A percentile compares a stretch with the other conserved stretches of the same genome.
Conservation (phyloP, 129 eudicot genomes). For the Kitagawia praeruptora region DNA sequence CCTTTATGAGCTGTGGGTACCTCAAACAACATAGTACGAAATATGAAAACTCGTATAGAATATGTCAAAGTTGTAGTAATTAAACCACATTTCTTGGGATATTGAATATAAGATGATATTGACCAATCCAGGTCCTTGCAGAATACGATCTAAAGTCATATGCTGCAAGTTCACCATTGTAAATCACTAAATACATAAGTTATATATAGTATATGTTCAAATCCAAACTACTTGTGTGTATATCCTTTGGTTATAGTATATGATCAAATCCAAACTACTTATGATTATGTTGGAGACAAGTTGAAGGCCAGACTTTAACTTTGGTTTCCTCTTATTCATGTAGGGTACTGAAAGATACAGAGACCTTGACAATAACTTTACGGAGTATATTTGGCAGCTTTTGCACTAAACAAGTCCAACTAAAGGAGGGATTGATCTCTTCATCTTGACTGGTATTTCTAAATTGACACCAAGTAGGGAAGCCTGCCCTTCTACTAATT, state of each 20-base stretch:
- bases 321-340: not conserved
- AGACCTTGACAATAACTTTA: not conserved
- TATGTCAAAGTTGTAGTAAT: not conserved
- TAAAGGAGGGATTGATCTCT: not conserved
- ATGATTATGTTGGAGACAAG: not conserved
- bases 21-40: not conserved
- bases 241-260: not conserved
- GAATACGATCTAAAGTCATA: not conserved
- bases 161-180: not conserved
- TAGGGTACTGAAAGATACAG: not conserved
- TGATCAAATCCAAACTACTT: not conserved
- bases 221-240: not conserved
- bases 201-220: not conserved
- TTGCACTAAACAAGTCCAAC: not conserved
- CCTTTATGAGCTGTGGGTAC: not conserved
- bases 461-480: not conserved
- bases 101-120: not conserved
- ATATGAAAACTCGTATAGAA: not conserved
- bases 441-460: not conserved
- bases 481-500: not conserved
- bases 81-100: not conserved
- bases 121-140: not conserved
- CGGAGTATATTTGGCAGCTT: not conserved
- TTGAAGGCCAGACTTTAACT: not conserved
- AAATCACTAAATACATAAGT: not conserved